Base-by-base conservation (phyloP, 768 basidiomycete genomes). In the Boletus rubescentipes region DNA sequence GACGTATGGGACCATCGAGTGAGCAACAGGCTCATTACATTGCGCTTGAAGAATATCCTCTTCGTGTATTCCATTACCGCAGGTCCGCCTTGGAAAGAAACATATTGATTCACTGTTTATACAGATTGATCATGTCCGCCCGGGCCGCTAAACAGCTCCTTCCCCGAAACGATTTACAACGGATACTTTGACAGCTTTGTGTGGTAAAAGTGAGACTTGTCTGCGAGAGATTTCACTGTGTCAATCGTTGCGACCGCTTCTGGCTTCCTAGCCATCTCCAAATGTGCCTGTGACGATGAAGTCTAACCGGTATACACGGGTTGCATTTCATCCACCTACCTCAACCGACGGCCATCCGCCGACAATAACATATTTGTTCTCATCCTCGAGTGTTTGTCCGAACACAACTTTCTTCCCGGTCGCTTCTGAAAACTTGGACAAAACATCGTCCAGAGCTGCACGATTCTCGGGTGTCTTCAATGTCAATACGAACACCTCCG, bases 401-500 rank as follows among this genome's bases (percentile, higher is more conserved):
- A 57, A 70, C 12, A 62, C 60, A 7, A 67, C 5, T 9, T 4
- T 38, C 35, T 59, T 43, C 30, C 30, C 32, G 21, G 15, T 62
- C 2, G 16, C 45, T 6, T 66, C 57, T 0, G 59, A 60, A 23
- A 62, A 7, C 51, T 46, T 36, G 29, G 53, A 26, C 43, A 67
- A 31, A 11, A 61, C 47, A 0, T 57, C 51, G 12, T 53, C 54
- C 2, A 64, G 52, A 14, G 49, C 6, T 3, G 37, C 54, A 8
- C 67, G 68, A 36, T 68, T 50, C 46, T 59, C 67, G 2, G 61
- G 53, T 8, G 49, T 37, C n/a, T 70, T 68, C 44, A 68, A 41
- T 2, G 60, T 55, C 32, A 60, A 9, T 18, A 66, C 10, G 26
- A 41, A 3, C 10, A 68, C 52, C 18, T 60, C 52, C 2, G 68